Percentiles rank a stretch among this genome's conserved stretches.
Conservation (phyloP, 148 eudicot genomes). For the Pharnaceum exiguum region DNA sequence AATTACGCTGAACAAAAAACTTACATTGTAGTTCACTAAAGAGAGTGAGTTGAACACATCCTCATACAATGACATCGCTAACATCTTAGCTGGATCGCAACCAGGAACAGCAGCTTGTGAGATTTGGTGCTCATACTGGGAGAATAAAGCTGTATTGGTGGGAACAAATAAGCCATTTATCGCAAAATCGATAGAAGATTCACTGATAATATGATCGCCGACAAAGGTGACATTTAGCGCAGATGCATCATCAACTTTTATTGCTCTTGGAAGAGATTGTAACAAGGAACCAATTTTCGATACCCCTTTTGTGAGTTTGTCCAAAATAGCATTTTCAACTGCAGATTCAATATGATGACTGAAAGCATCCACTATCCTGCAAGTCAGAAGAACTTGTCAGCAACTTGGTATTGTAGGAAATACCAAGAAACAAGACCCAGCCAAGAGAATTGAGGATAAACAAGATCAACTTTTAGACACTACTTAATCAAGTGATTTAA, state of each 20-base stretch:
- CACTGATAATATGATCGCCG: slow-evolving; percentile 45
- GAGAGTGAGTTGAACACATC: slow-evolving; percentile 74
- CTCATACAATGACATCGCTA: slow-evolving; percentile 70
- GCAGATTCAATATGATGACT: slow-evolving; percentile 55
- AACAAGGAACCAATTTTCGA: slow-evolving; percentile 45
- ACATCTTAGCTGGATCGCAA: slow-evolving; percentile 49
- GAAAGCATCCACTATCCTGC: slow-evolving; percentile 79
- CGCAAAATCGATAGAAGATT: slow-evolving; percentile 41
- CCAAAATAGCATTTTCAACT: slow-evolving; percentile 60
- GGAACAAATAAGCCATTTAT: slow-evolving; percentile 59
- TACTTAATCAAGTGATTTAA: background rate
- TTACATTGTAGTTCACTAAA: slow-evolving; percentile 63
- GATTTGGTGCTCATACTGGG: slow-evolving; percentile 16
- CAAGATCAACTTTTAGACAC: background rate
- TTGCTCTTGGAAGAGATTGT: slow-evolving; percentile 60
- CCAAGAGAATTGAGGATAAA: background rate
- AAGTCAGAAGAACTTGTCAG: slow-evolving; percentile 10
- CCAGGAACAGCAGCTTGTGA: slow-evolving; percentile 27
- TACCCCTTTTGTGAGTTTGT: slow-evolving; percentile 51
- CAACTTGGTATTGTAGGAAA: background rate
- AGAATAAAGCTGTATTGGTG: slow-evolving; percentile 22
- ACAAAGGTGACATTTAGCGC: slow-evolving; percentile 62
- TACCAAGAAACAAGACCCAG: too few relatives aligned
- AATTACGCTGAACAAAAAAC: slow-evolving; percentile 20
- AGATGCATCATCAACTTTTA: slow-evolving; percentile 55